Evolutionary conservation across 371 early-diverging fungal species (phyloP).

Genomic region (Syncephalastrum sp.): DNA sequence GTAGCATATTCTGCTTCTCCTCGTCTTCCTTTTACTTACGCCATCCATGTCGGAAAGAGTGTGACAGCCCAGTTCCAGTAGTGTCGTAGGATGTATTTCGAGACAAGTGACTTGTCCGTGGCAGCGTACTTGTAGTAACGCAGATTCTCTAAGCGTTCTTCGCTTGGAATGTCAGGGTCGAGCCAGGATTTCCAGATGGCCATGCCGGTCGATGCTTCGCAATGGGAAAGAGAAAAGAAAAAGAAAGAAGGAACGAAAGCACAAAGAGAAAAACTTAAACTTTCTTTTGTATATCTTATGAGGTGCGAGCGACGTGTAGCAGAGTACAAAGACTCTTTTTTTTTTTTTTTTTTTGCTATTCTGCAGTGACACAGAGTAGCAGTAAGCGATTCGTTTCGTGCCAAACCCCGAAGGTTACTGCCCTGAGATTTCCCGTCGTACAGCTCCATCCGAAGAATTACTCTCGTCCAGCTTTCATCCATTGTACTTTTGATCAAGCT

Average conservation of each 20-base stretch:
- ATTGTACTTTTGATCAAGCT: too few species aligned
- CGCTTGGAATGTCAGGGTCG: conserved; percentile 31
- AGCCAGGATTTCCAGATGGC: conserved; percentile 13
- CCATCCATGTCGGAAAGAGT: conserved; percentile 90
- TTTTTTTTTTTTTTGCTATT: conserved; percentile 62
- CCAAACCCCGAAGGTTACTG: too few species aligned
- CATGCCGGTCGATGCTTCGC: neutral
- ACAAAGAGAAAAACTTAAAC: neutral
- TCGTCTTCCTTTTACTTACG: conserved; percentile 56
- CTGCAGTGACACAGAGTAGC: too few species aligned
- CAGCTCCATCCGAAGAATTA: too few species aligned
- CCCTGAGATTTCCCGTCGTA: too few species aligned
- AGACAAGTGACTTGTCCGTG: conserved; percentile 85
- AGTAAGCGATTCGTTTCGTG: too few species aligned
- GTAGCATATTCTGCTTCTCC: neutral
- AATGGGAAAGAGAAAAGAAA: neutral
- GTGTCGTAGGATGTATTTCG: conserved; percentile 79
- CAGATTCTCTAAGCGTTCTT: conserved; percentile 72
- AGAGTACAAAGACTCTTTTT: conserved; percentile 50
- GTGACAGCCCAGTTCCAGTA: conserved; percentile 92
- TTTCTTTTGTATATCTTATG: neutral
- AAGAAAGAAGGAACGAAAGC: conserved; percentile 3
- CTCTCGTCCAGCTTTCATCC: too few species aligned
- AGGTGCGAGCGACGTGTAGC: neutral
- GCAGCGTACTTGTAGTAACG: conserved; percentile 80